These are phyloP conservation scores for Sporisorium scitamineum DNA, from an alignment of 1,284 basidiomycete genomes.

Conservation along the genomic window DNA sequence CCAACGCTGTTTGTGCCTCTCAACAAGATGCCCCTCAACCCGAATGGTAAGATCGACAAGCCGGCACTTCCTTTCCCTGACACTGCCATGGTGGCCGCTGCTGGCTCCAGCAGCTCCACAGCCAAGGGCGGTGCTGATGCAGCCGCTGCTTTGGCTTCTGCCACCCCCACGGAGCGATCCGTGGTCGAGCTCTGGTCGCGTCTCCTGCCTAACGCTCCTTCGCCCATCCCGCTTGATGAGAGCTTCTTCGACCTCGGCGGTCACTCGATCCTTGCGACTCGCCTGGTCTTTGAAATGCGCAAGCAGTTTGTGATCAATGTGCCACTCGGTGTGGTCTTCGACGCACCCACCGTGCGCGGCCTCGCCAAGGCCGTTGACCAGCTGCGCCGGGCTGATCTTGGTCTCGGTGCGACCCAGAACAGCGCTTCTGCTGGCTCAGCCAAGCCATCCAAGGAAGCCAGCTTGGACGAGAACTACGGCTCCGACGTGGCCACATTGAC, in stretches of 20 bases:
- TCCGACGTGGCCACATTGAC: slow-evolving; percentile 81
- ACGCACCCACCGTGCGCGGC: slow-evolving; percentile 86
- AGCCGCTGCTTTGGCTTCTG: slow-evolving; percentile 53
- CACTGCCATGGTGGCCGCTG: slow-evolving; percentile 78
- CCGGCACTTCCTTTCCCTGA: slow-evolving; percentile 98
- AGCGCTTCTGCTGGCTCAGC: slow-evolving; percentile 8
- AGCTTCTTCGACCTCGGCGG: slow-evolving; percentile 99
- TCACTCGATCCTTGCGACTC: slow-evolving; percentile 96
- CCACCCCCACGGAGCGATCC: slow-evolving; percentile 80
- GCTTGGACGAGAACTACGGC: slow-evolving; percentile 76
- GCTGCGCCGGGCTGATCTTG: slow-evolving; percentile 83
- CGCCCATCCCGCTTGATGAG: slow-evolving; percentile 86
- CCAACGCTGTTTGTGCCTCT: slow-evolving; percentile 81
- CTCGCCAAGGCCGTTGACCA: slow-evolving; percentile 84
- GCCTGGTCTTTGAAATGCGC: slow-evolving; percentile 95
- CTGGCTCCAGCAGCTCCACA: slow-evolving; percentile 20
- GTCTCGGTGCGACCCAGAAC: slow-evolving; percentile 73
- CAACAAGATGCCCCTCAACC: slow-evolving; percentile 94
- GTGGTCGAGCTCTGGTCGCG: slow-evolving; percentile 82
- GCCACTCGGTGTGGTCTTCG: slow-evolving; percentile 92
- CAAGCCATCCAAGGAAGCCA: slow-evolving; percentile 58
- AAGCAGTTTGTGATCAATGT: slow-evolving; percentile 91
- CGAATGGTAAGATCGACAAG: slow-evolving; percentile 99
- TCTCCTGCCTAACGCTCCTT: slow-evolving; percentile 84
- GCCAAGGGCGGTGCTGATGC: slow-evolving; percentile 24